Conservation (phyloP, 805 yeast species). For the Saturnispora zaruensis region DNA sequence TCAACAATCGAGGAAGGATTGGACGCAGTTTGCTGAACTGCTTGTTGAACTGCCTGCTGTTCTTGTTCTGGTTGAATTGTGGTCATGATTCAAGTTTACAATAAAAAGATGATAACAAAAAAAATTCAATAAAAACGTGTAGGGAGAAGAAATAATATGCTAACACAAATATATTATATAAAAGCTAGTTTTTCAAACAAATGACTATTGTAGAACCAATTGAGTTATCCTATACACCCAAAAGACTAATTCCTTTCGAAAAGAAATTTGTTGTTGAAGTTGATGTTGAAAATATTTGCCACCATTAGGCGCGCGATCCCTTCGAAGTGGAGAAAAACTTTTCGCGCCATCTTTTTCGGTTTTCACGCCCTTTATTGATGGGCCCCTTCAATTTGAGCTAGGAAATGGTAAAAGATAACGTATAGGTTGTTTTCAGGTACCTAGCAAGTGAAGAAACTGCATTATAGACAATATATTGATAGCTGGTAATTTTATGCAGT, state of each 20-base stretch:
- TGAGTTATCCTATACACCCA: not conserved
- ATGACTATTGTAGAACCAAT: not conserved
- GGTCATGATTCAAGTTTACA: not conserved
- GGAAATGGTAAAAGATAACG: too few relatives aligned
- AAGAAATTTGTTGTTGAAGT: not conserved
- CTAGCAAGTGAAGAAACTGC: too few relatives aligned
- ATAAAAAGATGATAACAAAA: not conserved
- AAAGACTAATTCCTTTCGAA: not conserved
- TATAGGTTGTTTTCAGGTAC: too few relatives aligned
- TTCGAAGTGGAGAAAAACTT: not conserved
- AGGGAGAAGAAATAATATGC: not conserved
- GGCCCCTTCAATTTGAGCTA: too few relatives aligned
- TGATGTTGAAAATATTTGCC: constrained; percentile 1
- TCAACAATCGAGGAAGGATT: not conserved
- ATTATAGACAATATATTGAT: too few relatives aligned
- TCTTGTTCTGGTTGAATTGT: constrained; percentile 5
- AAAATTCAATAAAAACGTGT: not conserved
- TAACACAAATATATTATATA: not conserved
- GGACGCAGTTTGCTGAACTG: not conserved
- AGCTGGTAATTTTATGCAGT: too few relatives aligned
- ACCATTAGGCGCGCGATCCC: not conserved
- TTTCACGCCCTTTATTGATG: not conserved
- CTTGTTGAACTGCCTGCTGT: not conserved
- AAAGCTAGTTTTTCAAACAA: not conserved
- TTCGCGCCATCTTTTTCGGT: not conserved